phyloP scores from a whole-genome alignment of 305 asterid species.

The Stenogyne calaminthoides region DNA sequence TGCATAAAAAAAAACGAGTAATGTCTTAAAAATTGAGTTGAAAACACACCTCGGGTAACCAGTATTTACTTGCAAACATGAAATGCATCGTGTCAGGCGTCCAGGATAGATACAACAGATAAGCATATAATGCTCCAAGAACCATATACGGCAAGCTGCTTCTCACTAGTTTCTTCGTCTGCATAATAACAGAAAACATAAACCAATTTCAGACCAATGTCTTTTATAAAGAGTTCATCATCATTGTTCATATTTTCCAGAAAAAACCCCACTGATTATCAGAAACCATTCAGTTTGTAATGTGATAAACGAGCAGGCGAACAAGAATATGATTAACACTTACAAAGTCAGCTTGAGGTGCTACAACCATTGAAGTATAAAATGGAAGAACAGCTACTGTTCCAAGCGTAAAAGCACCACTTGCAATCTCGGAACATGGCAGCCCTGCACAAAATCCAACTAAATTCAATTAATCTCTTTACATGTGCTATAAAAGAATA shows the following conservation, averaged over 20 bases:
- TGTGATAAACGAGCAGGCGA: not conserved
- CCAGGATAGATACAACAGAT: constrained; percentile 80
- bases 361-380: constrained; percentile 85
- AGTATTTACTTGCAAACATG: constrained; percentile 84
- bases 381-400: constrained; percentile 90
- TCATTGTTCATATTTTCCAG: not conserved
- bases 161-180: constrained; percentile 72
- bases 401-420: constrained; percentile 69
- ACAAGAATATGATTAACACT: constrained; percentile 19
- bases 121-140: constrained; percentile 75
- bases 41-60: constrained; percentile 82
- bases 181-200: constrained; percentile 26
- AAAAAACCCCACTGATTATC: not conserved
- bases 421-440: constrained; percentile 66
- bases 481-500: too few species aligned
- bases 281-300: not conserved
- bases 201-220: not conserved
- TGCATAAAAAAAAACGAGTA: too few species aligned
- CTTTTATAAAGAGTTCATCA: not conserved
- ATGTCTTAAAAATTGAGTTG: too few species aligned
- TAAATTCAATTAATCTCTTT: too few species aligned
- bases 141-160: constrained; percentile 68
- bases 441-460: constrained; percentile 55
- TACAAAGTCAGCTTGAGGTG: constrained; percentile 78
- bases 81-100: constrained; percentile 75